Conservation (phyloP, 176 grass and related monocot species). For the Oryza coarctata region DNA sequence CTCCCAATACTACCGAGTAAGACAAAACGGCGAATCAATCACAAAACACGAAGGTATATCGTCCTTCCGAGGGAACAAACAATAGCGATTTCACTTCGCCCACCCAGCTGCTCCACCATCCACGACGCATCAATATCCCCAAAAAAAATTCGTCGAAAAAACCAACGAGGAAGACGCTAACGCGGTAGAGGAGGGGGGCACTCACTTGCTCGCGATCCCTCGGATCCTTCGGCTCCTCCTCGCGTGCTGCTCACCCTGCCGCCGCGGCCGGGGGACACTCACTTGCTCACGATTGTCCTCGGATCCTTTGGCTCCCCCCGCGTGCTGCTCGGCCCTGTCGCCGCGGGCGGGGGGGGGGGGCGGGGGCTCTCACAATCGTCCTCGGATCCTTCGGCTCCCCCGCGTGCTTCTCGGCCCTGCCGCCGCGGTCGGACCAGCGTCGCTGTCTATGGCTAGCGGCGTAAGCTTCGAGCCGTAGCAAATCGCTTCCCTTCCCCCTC, state of each 20-base stretch:
- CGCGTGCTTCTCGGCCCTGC: constrained; percentile 6
- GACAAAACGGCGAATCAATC: background rate
- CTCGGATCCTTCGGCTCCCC: constrained; percentile 55
- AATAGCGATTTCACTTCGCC: background rate
- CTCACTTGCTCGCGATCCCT: constrained; percentile 72
- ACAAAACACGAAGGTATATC: background rate
- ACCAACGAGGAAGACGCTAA: background rate
- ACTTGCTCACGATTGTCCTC: constrained; percentile 70
- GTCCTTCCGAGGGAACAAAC: background rate
- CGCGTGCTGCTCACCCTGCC: background rate
- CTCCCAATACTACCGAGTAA: background rate
- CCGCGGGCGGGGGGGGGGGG: no score
- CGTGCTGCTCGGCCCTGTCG: constrained; percentile 6
- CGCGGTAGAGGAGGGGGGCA: background rate
- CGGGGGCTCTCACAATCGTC: constrained; percentile 54
- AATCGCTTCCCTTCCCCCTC: background rate
- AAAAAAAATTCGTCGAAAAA: background rate
- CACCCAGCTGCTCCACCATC: background rate
- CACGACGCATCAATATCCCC: background rate
- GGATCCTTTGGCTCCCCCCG: constrained; percentile 49
- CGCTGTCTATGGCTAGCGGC: constrained; percentile 55
- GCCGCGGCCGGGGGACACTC: background rate
- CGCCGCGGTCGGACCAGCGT: background rate
- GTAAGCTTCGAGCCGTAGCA: constrained; percentile 27
- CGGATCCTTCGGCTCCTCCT: constrained; percentile 51